These are phyloP conservation scores for Leccinellum rugosiceps DNA, from an alignment of 768 basidiomycete species.

Conservation along the genomic window DNA sequence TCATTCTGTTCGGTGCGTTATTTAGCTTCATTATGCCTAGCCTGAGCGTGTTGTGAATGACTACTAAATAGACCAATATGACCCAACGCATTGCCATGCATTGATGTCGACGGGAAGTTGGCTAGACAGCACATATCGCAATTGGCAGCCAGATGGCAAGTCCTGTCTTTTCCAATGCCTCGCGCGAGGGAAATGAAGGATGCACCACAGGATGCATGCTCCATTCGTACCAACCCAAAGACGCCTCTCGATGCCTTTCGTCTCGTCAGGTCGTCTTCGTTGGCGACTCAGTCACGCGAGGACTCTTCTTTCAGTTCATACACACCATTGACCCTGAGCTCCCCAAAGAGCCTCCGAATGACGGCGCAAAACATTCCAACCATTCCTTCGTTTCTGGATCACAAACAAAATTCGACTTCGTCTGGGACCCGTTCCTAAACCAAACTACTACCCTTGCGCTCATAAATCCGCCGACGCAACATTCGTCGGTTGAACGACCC, in stretches of 20 bases:
- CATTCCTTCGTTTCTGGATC: conserved; percentile 45
- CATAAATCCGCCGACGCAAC: conserved; percentile 27
- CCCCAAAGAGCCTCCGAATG: conserved; percentile 49
- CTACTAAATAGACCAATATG: conserved; percentile 54
- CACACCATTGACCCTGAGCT: conserved; percentile 56
- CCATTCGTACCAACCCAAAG: conserved; percentile 54
- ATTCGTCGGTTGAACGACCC: conserved; percentile 34
- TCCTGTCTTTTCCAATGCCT: conserved; percentile 23
- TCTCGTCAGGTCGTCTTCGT: conserved; percentile 67
- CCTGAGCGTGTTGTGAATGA: conserved; percentile 1
- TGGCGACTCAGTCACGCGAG: conserved; percentile 82
- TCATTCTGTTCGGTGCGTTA: conserved; percentile 43
- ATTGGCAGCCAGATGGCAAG: conserved; percentile 85
- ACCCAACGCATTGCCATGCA: conserved; percentile 70
- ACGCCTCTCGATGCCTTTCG: conserved; percentile 54
- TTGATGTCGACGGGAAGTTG: conserved; percentile 73
- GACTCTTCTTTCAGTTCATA: conserved; percentile 74
- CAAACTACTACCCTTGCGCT: conserved; percentile 49
- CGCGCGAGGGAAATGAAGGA: conserved; percentile 5
- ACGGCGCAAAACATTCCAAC: conserved; percentile 69
- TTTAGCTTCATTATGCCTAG: background rate
- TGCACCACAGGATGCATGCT: conserved; percentile 71
- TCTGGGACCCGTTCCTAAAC: conserved; percentile 91
- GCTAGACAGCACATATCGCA: conserved; percentile 61
- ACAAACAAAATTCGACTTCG: conserved; percentile 53